Percentiles rank a stretch among this genome's conserved stretches.
Evolutionary conservation across 2,329 filamentous ascomycete genomes (phyloP).

Genomic region (Fusarium pseudonygamai): DNA sequence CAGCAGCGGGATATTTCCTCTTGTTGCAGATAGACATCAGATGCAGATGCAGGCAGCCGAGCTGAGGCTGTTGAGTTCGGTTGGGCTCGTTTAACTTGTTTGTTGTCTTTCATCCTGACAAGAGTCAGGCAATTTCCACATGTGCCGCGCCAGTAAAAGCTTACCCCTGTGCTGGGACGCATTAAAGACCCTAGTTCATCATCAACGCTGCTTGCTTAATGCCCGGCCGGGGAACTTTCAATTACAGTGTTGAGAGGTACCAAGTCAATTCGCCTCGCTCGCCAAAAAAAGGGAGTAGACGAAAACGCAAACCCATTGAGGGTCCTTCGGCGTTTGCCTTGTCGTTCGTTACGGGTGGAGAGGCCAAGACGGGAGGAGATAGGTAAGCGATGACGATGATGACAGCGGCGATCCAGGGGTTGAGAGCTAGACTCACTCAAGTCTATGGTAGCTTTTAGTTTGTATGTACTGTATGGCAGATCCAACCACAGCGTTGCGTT

Average conservation of each 20-base stretch:
- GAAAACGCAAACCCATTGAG: not conserved
- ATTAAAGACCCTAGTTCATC: not conserved
- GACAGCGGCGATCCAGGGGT: constrained; percentile 31
- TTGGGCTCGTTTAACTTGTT: not conserved
- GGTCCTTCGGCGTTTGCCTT: not conserved
- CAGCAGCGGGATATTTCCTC: constrained; percentile 12
- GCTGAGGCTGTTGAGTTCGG: constrained; percentile 5
- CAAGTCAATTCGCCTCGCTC: not conserved
- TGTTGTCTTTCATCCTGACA: constrained; percentile 5
- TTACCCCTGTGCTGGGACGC: constrained; percentile 22
- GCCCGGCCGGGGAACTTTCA: not conserved
- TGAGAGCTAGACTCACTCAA: not conserved
- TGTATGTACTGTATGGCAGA: not conserved
- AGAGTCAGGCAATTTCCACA: constrained; percentile 33
- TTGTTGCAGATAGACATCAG: not conserved
- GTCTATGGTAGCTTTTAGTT: too few species aligned
- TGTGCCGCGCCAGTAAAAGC: constrained; percentile 20
- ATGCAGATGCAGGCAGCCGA: not conserved
- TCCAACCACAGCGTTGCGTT: not conserved
- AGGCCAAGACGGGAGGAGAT: constrained; percentile 30
- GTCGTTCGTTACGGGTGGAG: constrained; percentile 25
- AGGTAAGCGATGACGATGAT: constrained; percentile 33
- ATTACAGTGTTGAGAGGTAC: not conserved
- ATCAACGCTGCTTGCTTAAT: not conserved
- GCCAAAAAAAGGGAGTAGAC: not conserved